Evolutionary conservation across 305 asterid species (phyloP), one percentile per base, ranked within the genome.

Genomic region (Fraxinus dipetala): DNA sequence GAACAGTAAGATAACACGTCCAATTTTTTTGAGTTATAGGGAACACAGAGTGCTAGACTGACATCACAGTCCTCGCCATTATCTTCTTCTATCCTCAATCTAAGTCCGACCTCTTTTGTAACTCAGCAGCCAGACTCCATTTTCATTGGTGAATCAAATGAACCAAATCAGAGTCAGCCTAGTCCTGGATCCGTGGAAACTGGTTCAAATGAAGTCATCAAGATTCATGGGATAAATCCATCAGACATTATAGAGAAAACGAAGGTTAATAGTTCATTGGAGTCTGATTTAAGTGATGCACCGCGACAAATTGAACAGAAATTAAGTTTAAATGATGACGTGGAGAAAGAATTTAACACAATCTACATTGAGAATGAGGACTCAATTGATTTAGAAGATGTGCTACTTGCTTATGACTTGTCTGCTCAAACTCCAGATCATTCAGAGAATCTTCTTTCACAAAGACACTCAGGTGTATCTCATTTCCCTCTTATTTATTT

Each of bases 161-260:
- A 90, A 54, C 83, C 84, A 79, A 84, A 82, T 83, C 87, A 75
- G 73, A 90, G 82, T 83, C 72, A 81, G 69, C 85, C 91, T 78
- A 91, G 98, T 89, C 96, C 97, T 75, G 89, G 83, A 83, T 90
- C 97, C 48, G 90, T 81, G 85, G 97, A 96, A 89, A 83, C 90
- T 83, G 90, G 86, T 84, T 92, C 98, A 51, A 80, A 70, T 84
- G 90, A 85, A 82, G 82, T 79, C 43, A 70, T 31, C 80, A 81
- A 31, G 45, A 86, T 77, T 84, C 77, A 43, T 72, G 84, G 86
- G 69, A 65, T 81, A 78, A 87, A 79, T 81, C 83, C 81, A 70
- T 83, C 83, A 72, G 83, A 85, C 51, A 24, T 31, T 77, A 75
- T 70, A 65, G 90, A 78, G 82, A 87, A 86, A 85, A 67, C 80